These are phyloP conservation scores for Leccinellum luteum DNA, from an alignment of 768 basidiomycete species.

Conservation along the genomic window DNA sequence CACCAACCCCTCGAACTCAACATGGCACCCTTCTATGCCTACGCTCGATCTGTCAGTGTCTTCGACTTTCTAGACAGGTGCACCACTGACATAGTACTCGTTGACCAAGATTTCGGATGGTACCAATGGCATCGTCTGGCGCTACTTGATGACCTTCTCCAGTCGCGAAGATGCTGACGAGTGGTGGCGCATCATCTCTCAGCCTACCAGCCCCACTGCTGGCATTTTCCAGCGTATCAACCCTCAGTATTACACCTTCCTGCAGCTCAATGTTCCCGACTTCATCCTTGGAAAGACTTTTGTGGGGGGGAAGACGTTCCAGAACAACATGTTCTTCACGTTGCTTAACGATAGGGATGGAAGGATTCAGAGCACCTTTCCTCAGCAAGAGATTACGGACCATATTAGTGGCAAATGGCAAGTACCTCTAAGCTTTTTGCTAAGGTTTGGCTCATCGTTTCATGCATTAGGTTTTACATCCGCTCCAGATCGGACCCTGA, in stretches of 20 bases:
- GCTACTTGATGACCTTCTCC: not conserved
- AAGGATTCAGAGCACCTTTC: not conserved
- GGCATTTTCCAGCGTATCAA: not conserved
- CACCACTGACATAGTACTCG: not conserved
- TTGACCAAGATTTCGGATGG: not conserved
- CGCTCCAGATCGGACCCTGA: not conserved
- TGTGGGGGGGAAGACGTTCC: not conserved
- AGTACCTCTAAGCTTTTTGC: not conserved
- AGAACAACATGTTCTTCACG: not conserved
- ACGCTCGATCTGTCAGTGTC: not conserved
- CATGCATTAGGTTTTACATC: not conserved
- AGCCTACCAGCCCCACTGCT: not conserved
- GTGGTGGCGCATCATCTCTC: not conserved
- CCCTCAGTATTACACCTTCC: not conserved
- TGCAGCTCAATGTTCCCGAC: not conserved
- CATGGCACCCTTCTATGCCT: not conserved
- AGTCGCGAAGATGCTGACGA: not conserved
- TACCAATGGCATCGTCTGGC: not conserved
- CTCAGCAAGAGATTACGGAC: not conserved
- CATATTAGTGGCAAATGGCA: not conserved
- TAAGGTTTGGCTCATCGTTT: not conserved
- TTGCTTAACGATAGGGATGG: not conserved
- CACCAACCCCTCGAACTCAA: not conserved
- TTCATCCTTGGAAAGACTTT: not conserved
- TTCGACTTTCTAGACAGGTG: not conserved